Conservation (phyloP, 768 basidiomycete genomes). For the Coprinellus micaceus region DNA sequence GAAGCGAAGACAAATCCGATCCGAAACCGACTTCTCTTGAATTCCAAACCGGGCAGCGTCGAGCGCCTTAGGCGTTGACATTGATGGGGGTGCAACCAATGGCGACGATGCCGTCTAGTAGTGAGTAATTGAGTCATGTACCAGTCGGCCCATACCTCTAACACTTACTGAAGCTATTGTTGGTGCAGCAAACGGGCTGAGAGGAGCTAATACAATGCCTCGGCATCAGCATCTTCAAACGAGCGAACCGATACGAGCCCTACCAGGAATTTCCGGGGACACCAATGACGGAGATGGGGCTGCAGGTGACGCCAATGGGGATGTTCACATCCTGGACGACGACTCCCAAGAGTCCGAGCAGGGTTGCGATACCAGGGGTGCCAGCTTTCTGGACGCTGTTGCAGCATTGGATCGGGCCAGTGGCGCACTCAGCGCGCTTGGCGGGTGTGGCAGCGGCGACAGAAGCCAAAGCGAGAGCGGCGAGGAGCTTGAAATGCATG, state of each 20-base stretch:
- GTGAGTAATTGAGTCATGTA: too few relatives aligned
- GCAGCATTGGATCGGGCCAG: constrained; percentile 28
- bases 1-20: too few relatives aligned
- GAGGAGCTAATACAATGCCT: constrained; percentile 8
- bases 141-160: too few relatives aligned
- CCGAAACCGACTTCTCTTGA: too few relatives aligned
- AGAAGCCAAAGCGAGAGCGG: constrained; percentile 20
- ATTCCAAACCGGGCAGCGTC: too few relatives aligned
- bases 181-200: constrained; percentile 28
- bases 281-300: constrained; percentile 23
- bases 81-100: constrained; percentile 26
- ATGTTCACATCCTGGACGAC: constrained; percentile 20
- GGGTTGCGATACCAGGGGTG: background rate
- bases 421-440: constrained; percentile 17
- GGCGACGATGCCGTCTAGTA: constrained; percentile 20
- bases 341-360: constrained; percentile 16
- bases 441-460: constrained; percentile 16
- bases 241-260: background rate
- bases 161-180: constrained; percentile 26
- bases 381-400: constrained; percentile 20
- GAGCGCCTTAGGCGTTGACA: constrained; percentile 17
- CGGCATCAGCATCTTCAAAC: too few relatives aligned
- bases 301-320: constrained; percentile 25
- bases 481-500: constrained; percentile 21
- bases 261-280: constrained; percentile 22